A percentile compares a stretch with the other conserved stretches of the same genome.
Evolutionary conservation across 164 flowering plant species (phyloP).

Genomic region (Liquidambar formosana): DNA sequence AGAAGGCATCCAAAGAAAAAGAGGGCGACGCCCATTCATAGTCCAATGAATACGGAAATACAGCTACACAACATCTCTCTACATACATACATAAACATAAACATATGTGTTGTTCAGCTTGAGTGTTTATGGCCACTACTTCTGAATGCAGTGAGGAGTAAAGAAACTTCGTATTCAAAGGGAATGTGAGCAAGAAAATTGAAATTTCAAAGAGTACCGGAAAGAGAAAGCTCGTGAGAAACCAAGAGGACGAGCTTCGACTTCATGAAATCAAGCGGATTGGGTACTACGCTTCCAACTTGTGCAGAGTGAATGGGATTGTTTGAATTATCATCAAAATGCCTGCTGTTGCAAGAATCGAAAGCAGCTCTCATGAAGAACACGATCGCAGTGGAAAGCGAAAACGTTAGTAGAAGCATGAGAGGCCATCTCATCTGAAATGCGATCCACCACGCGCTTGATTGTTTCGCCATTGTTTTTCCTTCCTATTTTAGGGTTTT

Average conservation of each 20-base stretch:
- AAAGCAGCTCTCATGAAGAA: constrained; percentile 45
- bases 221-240: constrained; percentile 84
- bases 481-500: no score
- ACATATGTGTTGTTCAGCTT: no score
- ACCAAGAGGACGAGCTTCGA: constrained; percentile 81
- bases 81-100: no score
- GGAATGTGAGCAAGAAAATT: background rate
- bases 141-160: no score
- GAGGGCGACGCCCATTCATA: no score
- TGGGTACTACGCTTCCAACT: constrained; percentile 13
- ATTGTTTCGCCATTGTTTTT: constrained; percentile 50
- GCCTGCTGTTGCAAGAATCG: constrained; percentile 43
- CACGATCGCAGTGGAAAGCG: constrained; percentile 45
- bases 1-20: no score
- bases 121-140: no score
- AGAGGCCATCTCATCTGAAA: constrained; percentile 55
- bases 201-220: constrained; percentile 44
- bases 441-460: constrained; percentile 31
- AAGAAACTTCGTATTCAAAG: no score
- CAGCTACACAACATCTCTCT: no score
- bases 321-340: constrained; percentile 1
- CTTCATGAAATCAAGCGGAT: constrained; percentile 74
- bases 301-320: constrained; percentile 9
- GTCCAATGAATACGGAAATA: no score
- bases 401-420: constrained; percentile 41